Evolutionary conservation across 139 green algal genomes (phyloP), one percentile per base, ranked within the genome.

Genomic region (Yamagishiella unicocca): DNA sequence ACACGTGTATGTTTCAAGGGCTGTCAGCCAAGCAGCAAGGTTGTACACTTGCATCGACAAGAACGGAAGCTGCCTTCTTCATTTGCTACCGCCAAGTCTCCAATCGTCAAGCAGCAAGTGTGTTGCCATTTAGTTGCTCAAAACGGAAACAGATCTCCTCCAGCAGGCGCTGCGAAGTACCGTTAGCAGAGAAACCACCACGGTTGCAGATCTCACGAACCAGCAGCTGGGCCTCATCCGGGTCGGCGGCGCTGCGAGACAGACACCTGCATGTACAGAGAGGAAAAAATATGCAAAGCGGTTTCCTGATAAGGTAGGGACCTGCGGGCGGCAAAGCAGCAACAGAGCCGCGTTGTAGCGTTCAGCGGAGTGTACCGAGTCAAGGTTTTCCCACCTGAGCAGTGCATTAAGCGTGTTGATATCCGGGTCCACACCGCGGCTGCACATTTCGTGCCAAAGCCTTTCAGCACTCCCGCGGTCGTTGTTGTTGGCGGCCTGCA

Each of bases 71-170:
- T n/a, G n/a, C n/a, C n/a, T n/a, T n/a, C n/a, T n/a, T n/a, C n/a
- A n/a, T n/a, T n/a, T n/a, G n/a, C n/a, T n/a, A n/a, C n/a, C n/a
- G n/a, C n/a, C n/a, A n/a, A n/a, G n/a, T n/a, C n/a, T n/a, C n/a
- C n/a, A n/a, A n/a, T n/a, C 50, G 14, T 58, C 50, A 58, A 58
- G 50, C 50, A 12, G 12, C 50, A 12, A 58, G 50, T 17, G 17
- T 12, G 17, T 17, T 58, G 50, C 50, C 72, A 3, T 85, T n/a
- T 61, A 87, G 64, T 66, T 87, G 81, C 46, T 87, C 81, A 22
- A 79, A 87, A 17, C 81, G 81, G 33, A 79, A 78, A 33, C 64
- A 77, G 42, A 87, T 78, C 81, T 87, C 81, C 54, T 87, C 81
- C 81, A 87, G 24, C n/a, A 87, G 67, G 1, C 68, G 82, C 67